phyloP scores from a whole-genome alignment of 306 rosid species.

The Delonix regia region DNA sequence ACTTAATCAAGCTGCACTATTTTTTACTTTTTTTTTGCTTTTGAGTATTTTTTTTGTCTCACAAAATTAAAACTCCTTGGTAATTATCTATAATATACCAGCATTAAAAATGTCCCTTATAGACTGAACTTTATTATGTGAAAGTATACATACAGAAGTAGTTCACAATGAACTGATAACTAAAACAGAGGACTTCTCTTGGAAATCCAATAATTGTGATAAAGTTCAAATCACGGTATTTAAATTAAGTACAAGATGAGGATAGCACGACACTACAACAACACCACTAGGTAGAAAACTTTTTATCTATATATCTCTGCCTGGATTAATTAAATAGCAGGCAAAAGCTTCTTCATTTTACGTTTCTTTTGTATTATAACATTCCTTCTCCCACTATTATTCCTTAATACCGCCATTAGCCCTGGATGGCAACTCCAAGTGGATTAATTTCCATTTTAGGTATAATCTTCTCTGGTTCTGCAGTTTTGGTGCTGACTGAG shows the following conservation, averaged over 20 bases:
- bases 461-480: constrained; percentile 56
- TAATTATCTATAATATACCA: background rate
- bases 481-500: constrained; percentile 22
- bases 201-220: constrained; percentile 27
- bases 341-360: constrained; percentile 27
- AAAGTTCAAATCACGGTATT: constrained; percentile 26
- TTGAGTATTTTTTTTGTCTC: background rate
- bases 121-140: background rate
- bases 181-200: background rate
- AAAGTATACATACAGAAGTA: constrained; percentile 18
- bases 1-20: background rate
- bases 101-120: background rate
- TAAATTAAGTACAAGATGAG: constrained; percentile 22
- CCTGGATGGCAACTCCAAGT: constrained; percentile 53
- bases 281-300: background rate
- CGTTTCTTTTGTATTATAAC: constrained; percentile 17
- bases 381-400: constrained; percentile 21
- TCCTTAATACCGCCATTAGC: constrained; percentile 40
- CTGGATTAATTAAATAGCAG: constrained; percentile 36
- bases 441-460: constrained; percentile 51
- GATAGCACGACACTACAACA: constrained; percentile 16
- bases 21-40: background rate
- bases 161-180: constrained; percentile 18
- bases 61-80: background rate
- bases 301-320: constrained; percentile 26